Conservation (phyloP, 352 stramenopile species). For the Globisporangium heterothallicum region DNA sequence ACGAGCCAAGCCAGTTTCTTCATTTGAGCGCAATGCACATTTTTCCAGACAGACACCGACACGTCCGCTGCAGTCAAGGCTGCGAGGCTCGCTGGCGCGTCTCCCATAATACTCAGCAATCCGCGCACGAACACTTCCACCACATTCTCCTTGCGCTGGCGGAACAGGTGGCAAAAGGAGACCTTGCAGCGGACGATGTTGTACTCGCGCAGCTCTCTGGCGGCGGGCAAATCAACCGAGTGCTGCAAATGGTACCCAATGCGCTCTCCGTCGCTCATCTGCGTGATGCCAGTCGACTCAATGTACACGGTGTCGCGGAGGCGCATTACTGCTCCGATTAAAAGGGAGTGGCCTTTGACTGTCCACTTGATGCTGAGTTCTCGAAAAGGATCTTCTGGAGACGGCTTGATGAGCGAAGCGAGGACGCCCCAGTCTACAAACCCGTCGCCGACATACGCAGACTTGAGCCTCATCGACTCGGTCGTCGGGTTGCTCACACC, state of each 20-base stretch:
- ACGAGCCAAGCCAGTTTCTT: conserved; percentile 9
- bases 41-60: neutral
- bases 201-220: conserved; percentile 14
- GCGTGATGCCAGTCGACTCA: conserved; percentile 35
- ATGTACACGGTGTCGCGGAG: conserved; percentile 40
- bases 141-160: neutral
- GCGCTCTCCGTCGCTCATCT: conserved; percentile 27
- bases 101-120: neutral
- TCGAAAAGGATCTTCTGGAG: neutral
- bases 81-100: neutral
- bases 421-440: neutral
- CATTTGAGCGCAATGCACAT: conserved; percentile 9
- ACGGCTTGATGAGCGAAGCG: neutral
- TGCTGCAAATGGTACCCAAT: conserved; percentile 46
- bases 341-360: conserved; percentile 10
- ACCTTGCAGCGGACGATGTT: conserved; percentile 6
- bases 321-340: conserved; percentile 23
- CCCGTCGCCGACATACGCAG: neutral
- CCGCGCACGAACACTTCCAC: conserved; percentile 9
- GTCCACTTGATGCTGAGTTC: neutral
- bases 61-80: conserved; percentile 2
- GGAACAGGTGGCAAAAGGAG: conserved; percentile 7
- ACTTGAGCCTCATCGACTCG: conserved; percentile 6
- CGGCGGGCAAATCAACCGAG: conserved; percentile 29
- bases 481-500: conserved; percentile 5